Conservation (phyloP, 208 protist species). For the Trypanosomatidae sp. region DNA sequence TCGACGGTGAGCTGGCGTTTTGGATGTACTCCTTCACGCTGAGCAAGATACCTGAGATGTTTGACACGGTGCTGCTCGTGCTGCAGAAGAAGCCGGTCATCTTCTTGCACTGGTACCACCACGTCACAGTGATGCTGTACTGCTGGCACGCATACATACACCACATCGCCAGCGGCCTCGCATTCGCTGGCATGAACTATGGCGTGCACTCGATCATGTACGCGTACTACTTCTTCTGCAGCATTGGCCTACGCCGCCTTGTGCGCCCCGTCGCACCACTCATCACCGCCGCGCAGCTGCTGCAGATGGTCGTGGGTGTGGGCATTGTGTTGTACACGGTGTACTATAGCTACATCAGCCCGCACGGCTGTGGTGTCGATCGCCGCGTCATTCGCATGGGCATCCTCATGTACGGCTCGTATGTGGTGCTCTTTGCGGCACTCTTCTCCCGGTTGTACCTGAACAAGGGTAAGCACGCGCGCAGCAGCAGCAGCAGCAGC, state of each 20-base stretch:
- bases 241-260: slow-evolving; percentile 21
- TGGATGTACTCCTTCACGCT: slow-evolving; percentile 59
- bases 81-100: slow-evolving; percentile 79
- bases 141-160: slow-evolving; percentile 72
- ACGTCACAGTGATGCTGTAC: slow-evolving; percentile 83
- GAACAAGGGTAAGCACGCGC: slow-evolving; percentile 1
- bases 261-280: slow-evolving; percentile 68
- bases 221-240: slow-evolving; percentile 87
- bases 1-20: slow-evolving; percentile 25
- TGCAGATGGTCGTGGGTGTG: slow-evolving; percentile 89
- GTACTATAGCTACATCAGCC: slow-evolving; percentile 18
- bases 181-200: slow-evolving; percentile 90
- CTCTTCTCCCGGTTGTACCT: slow-evolving; percentile 44
- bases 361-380: slow-evolving; percentile 23
- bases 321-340: slow-evolving; percentile 35
- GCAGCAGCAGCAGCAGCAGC: neutral
- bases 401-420: slow-evolving; percentile 80
- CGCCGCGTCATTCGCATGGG: slow-evolving; percentile 30
- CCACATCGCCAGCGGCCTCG: slow-evolving; percentile 37
- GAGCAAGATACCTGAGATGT: slow-evolving; percentile 81
- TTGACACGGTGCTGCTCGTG: slow-evolving; percentile 80
- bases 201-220: slow-evolving; percentile 93
- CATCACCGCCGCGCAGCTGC: slow-evolving; percentile 72
- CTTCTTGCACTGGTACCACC: slow-evolving; percentile 91
- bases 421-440: slow-evolving; percentile 74